Evolutionary conservation across 1,284 basidiomycete genomes (phyloP), one percentile per base, ranked within the genome.

Genomic region (Lentinula novae-zelandiae): DNA sequence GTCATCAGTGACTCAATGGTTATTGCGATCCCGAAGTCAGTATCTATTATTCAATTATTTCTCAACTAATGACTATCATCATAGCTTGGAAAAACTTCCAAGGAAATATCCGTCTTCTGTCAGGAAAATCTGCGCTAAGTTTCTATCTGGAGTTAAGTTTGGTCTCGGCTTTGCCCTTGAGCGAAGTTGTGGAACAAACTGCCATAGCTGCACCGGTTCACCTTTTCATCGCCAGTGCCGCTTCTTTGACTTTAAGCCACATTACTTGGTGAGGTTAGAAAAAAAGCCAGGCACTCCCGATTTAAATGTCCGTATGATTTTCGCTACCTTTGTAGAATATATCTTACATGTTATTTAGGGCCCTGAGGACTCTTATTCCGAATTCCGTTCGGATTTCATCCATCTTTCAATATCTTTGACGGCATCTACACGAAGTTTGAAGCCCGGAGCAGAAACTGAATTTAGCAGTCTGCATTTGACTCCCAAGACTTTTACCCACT

Each of bases 341-440:
- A 20, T 57, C 22, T 49, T 9, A 40, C 17, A 50, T 9, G 8
- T 57, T 34, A 34, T 33, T 17, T 62, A 86, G 86, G 76, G 73
- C 31, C 63, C 69, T 22, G 73, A 80, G 42, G 96, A 99, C 75
- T 96, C 95, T 0, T 98, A 87, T 73, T 84, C 85, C 62, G 91
- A 85, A 1, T 98, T 98, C 76, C 87, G 96, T 38, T 97, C 95
- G 7, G 90, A 98, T 73, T 97, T 94, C 72, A 88, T 98, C 62
- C 96, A 99, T 75, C 84, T 97, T 59, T 95, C 95, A 0, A 81
- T 96, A 52, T 98, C 95, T 0, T 78, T 98, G 63, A 84, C 85
- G 40, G 93, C 93, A 5, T 87, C 84, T 3, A 67, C 66, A 63
- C 72, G 60, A 66, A 68, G 61, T 71, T 65, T 60, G 67, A 72